Base-by-base conservation (phyloP, 2,329 filamentous ascomycete species). In the Drechmeria coniospora region DNA sequence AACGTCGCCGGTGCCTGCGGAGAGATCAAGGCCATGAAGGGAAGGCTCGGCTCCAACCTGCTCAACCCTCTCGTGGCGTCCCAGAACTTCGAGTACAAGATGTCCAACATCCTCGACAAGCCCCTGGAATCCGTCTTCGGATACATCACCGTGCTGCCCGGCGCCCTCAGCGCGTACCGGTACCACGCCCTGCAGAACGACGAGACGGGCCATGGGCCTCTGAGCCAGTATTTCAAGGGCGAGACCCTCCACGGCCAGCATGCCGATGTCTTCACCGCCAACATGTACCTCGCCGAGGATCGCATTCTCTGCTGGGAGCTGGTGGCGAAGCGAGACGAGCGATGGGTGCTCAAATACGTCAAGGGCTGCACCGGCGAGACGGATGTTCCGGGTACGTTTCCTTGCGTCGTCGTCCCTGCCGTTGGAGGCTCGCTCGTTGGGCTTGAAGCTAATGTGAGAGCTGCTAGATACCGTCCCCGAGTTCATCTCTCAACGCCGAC, bases 51-150 rank as follows among this genome's bases (percentile, higher is more conserved):
- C 46, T 61, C 74, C 5, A 83, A 87, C 36, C 65, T 98, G 11
- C 61, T 98, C 25, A 98, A 98, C 44, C 90, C 90, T 0, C 64
- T 98, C 5, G 87, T 98, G 11, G 90, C 90, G 0, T 92, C 84
- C 25, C 90, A 98, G 45, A 98, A 98, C 50, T 98, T 98, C 41
- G 90, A 98, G 60, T 98, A 98, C 63, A 98, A 98, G 56, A 94
- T 98, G 83, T 93, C 84, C 22, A 98, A 98, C 44, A 98, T 98
- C 44, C 65, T 98, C 15, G 90, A 98, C 51, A 98, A 98, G 53
- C 90, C 90, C 1, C 62, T 98, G 2, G 90, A 98, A 51, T 93
- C 83, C 0, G 87, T 93, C 1, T 98, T 98, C 50, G 90, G 90
- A 2, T 98, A 95, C 49, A 98, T 98, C 41, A 95, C 87, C 5